Percentiles rank a stretch among this genome's conserved stretches.
These are phyloP conservation scores for Exobasidium cylindrosporum DNA, from an alignment of 1,284 basidiomycete species.

Conservation along the genomic window DNA sequence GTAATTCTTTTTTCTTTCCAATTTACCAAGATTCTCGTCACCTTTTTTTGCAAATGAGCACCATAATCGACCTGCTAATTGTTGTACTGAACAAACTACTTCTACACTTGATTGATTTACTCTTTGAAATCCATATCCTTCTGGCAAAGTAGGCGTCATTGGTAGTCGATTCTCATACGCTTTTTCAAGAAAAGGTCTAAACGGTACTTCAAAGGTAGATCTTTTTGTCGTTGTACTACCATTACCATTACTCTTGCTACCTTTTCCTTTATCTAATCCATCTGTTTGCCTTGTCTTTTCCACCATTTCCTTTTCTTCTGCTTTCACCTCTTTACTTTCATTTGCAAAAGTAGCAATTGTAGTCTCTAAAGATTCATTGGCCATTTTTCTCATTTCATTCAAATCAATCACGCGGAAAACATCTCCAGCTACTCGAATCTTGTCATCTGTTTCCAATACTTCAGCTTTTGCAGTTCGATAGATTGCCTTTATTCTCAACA, in stretches of 20 bases:
- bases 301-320: too few species aligned
- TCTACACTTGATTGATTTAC: slow-evolving; percentile 9
- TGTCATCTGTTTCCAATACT: slow-evolving; percentile 4
- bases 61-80: slow-evolving; percentile 12
- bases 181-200: background rate
- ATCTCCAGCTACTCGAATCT: slow-evolving; percentile 12
- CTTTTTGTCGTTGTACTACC: background rate
- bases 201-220: background rate
- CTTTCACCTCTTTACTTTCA: too few species aligned
- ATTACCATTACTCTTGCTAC: background rate
- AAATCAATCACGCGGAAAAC: slow-evolving; percentile 4
- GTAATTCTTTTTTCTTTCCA: background rate
- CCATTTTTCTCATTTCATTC: background rate
- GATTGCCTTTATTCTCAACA: slow-evolving; percentile 17
- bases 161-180: slow-evolving; percentile 4
- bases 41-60: slow-evolving; percentile 2
- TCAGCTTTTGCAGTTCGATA: slow-evolving; percentile 4
- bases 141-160: background rate
- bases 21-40: background rate
- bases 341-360: background rate
- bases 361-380: background rate
- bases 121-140: slow-evolving; percentile 7
- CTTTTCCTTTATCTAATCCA: background rate
- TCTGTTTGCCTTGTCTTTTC: background rate
- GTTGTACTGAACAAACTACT: background rate